Percentiles rank a stretch among this genome's conserved stretches.
phyloP scores from a whole-genome alignment of 2,329 filamentous ascomycete species.

The Beauveria varroae region DNA sequence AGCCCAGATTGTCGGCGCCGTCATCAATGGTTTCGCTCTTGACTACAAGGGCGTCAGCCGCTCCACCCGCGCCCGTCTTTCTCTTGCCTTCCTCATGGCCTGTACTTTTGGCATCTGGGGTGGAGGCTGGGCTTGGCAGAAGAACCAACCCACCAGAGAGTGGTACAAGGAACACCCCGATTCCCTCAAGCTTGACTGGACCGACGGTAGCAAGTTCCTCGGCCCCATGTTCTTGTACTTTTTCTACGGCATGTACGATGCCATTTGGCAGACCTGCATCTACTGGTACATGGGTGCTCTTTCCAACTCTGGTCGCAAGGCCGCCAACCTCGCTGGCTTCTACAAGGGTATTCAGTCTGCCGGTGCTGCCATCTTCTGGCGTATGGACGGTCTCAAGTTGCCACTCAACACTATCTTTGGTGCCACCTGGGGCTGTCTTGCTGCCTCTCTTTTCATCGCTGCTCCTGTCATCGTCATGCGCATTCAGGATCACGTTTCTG shows the following conservation, averaged over 20 bases:
- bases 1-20: slow-evolving; percentile 45
- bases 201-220: slow-evolving; percentile 36
- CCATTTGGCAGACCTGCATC: slow-evolving; percentile 54
- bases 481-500: slow-evolving; percentile 70
- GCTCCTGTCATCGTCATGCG: slow-evolving; percentile 70
- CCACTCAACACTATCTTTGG: slow-evolving; percentile 67
- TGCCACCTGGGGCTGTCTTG: slow-evolving; percentile 65
- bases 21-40: slow-evolving; percentile 38
- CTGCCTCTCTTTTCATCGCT: slow-evolving; percentile 66
- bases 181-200: slow-evolving; percentile 30
- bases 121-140: slow-evolving; percentile 58
- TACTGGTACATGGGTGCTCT: slow-evolving; percentile 82
- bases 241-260: slow-evolving; percentile 63
- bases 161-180: slow-evolving; percentile 32
- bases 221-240: slow-evolving; percentile 66
- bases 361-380: slow-evolving; percentile 69
- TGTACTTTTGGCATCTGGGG: slow-evolving; percentile 47
- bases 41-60: slow-evolving; percentile 36
- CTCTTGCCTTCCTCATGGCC: slow-evolving; percentile 37
- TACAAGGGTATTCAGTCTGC: slow-evolving; percentile 85
- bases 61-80: slow-evolving; percentile 36
- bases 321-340: slow-evolving; percentile 86
- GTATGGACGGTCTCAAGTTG: slow-evolving; percentile 54
- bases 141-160: slow-evolving; percentile 38
- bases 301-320: slow-evolving; percentile 85